phyloP scores from a whole-genome alignment of 495 filamentous ascomycete species.

The Bacidia gigantensis region DNA sequence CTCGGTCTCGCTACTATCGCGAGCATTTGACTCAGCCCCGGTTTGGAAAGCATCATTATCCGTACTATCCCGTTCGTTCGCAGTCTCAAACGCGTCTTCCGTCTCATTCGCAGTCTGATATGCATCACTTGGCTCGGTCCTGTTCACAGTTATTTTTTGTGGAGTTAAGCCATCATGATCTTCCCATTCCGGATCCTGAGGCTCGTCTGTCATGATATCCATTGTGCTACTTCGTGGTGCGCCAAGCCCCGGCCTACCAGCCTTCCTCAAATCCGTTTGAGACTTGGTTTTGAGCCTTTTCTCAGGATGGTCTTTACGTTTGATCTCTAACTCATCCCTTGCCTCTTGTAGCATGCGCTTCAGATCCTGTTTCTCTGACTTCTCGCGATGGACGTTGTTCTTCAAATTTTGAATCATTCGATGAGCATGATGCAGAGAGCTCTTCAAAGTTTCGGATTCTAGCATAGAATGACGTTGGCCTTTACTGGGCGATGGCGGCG shows the following conservation, averaged over 20 bases:
- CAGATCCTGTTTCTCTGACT: slow-evolving; percentile 92
- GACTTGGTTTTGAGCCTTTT: slow-evolving; percentile 59
- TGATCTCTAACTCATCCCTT: slow-evolving; percentile 77
- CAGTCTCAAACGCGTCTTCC: slow-evolving; percentile 76
- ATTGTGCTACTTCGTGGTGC: slow-evolving; percentile 58
- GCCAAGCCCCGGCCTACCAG: slow-evolving; percentile 60
- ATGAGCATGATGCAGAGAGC: slow-evolving; percentile 85
- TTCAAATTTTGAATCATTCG: slow-evolving; percentile 91
- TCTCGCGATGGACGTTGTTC: slow-evolving; percentile 88
- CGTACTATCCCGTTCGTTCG: slow-evolving; percentile 57
- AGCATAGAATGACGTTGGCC: slow-evolving; percentile 80
- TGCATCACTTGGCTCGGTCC: slow-evolving; percentile 40
- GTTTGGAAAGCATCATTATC: slow-evolving; percentile 95
- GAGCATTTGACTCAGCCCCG: slow-evolving; percentile 65
- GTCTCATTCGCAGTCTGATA: slow-evolving; percentile 81
- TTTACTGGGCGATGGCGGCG: slow-evolving; percentile 80
- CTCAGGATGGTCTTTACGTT: slow-evolving; percentile 45
- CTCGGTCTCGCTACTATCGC: slow-evolving; percentile 63
- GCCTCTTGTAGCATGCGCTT: slow-evolving; percentile 93
- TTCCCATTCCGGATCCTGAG: slow-evolving; percentile 72
- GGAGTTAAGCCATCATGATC: slow-evolving; percentile 48
- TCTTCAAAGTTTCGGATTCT: slow-evolving; percentile 88
- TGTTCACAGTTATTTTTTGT: too few species aligned
- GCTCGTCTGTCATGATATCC: slow-evolving; percentile 54
- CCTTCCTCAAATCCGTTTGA: slow-evolving; percentile 58